phyloP scores from a whole-genome alignment of 2,329 filamentous ascomycete species.

The Aspergillus uvarum region DNA sequence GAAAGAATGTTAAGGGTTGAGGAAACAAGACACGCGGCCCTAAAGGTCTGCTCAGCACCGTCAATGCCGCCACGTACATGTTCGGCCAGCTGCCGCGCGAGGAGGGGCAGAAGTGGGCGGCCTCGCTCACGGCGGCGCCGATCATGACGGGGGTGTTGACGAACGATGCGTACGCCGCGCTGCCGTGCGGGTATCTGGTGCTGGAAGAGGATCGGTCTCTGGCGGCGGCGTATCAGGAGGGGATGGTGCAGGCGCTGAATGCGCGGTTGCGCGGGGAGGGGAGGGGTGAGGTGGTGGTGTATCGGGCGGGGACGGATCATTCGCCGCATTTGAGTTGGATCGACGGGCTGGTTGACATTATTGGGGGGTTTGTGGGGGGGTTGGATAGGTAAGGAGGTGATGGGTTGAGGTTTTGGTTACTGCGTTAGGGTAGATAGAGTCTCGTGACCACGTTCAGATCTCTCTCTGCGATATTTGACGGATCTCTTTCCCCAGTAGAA shows the following conservation, averaged over 20 bases:
- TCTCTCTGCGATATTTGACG: too few species aligned
- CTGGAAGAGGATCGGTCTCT: conserved; percentile 30
- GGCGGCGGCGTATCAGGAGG: conserved; percentile 33
- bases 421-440: too few species aligned
- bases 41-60: neutral
- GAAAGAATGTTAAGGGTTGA: too few species aligned
- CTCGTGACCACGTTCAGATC: too few species aligned
- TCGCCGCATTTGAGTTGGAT: conserved; percentile 36
- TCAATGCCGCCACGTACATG: conserved; percentile 23
- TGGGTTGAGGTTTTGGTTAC: too few species aligned
- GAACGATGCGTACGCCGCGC: conserved; percentile 31
- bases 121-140: conserved; percentile 27
- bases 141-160: conserved; percentile 28
- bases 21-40: neutral
- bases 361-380: too few species aligned
- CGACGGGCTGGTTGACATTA: conserved; percentile 20
- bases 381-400: too few species aligned
- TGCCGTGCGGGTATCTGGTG: conserved; percentile 38
- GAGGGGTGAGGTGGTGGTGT: conserved; percentile 23
- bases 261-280: conserved; percentile 17
- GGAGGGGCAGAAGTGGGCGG: conserved; percentile 25
- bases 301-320: conserved; percentile 28
- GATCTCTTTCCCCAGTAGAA: too few species aligned
- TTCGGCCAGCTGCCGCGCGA: conserved; percentile 17
- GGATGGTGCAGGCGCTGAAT: conserved; percentile 23